Base-by-base conservation (phyloP, 345 rosid genomes). In the Linum trigynum region DNA sequence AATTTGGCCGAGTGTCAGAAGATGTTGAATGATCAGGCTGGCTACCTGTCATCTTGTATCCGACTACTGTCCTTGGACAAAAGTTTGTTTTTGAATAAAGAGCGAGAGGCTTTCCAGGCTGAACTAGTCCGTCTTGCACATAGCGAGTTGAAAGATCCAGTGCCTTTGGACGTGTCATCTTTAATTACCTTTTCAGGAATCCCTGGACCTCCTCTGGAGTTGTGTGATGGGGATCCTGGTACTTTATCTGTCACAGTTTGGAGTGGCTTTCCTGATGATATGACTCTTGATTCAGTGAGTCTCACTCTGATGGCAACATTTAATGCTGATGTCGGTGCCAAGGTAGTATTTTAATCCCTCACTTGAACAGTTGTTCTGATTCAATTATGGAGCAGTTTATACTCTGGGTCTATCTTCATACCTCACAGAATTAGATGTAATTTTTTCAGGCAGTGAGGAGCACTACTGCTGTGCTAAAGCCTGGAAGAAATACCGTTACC, bases 181-280 rank as follows among this genome's bases (percentile, higher is more conserved):
- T 75, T 94, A 69, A 86, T 94, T 56, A 90, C 99, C 38, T 94
- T 94, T 78, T 94, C 99, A 55, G 99, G 97, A 67, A 90, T 83
- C 72, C 81, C 87, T 59, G 92, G 97, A 16, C 90, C 91, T 73
- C 89, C 90, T 7, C 77, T 90, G 75, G 83, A 84, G 74, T 79
- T 94, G 68, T 88, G 97, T 83, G 97, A 90, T 81, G 96, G 96
- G 65, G 99, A 94, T 82, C 95, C 96, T 38, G 96, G 95, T 55
- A 80, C 76, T 76, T 82, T 94, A 43, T 86, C 91, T 66, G 89
- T 94, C 41, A 83, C 86, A 64, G 86, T 90, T 59, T 88, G 97
- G 99, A 94, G 99, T 77, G 97, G 96, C 50, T 94, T 94, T 80
- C 97, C 97, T 74, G 87, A 88, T 78, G 88, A 90, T 69, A 94